Evolutionary conservation across 192 early-diverging fungal genomes (phyloP).

Genomic region (Entomortierella chlamydospora): DNA sequence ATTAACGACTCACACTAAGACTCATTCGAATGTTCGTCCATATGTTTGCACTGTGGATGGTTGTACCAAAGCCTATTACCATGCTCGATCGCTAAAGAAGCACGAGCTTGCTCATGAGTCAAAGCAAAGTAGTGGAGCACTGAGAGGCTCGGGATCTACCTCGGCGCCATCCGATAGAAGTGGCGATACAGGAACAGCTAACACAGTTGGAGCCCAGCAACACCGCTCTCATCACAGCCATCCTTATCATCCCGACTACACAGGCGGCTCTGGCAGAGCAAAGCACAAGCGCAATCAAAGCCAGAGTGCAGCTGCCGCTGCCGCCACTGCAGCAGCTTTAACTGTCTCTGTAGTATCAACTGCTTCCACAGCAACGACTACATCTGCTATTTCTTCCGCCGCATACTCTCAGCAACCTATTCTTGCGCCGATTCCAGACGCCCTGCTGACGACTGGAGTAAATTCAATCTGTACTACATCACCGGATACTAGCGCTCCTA

Average conservation of each 20-base stretch:
- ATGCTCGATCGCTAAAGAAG: constrained; percentile 70
- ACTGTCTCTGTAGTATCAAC: not conserved
- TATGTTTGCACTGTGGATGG: constrained; percentile 62
- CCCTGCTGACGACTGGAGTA: not conserved
- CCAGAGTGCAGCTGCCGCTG: constrained; percentile 17
- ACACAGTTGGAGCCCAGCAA: not conserved
- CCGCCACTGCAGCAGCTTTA: not conserved
- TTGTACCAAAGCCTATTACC: constrained; percentile 72
- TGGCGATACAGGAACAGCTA: constrained; percentile 1
- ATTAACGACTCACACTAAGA: constrained; percentile 65
- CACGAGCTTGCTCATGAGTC: constrained; percentile 66
- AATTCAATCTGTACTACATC: not conserved
- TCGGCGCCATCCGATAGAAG: constrained; percentile 8
- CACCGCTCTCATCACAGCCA: constrained; percentile 33
- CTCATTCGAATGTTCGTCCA: constrained; percentile 67
- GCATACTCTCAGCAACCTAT: not conserved
- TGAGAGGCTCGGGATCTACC: constrained; percentile 32
- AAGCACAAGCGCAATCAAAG: constrained; percentile 48
- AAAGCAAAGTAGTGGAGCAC: constrained; percentile 12
- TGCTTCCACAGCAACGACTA: not conserved
- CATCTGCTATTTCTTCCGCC: not conserved
- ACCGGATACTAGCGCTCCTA: constrained; percentile 13
- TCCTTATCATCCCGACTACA: constrained; percentile 35
- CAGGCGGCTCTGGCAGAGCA: constrained; percentile 12
- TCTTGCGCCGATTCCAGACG: not conserved